These are phyloP conservation scores for Pleurotus platypus DNA, from an alignment of 768 basidiomycete species.

Conservation along the genomic window DNA sequence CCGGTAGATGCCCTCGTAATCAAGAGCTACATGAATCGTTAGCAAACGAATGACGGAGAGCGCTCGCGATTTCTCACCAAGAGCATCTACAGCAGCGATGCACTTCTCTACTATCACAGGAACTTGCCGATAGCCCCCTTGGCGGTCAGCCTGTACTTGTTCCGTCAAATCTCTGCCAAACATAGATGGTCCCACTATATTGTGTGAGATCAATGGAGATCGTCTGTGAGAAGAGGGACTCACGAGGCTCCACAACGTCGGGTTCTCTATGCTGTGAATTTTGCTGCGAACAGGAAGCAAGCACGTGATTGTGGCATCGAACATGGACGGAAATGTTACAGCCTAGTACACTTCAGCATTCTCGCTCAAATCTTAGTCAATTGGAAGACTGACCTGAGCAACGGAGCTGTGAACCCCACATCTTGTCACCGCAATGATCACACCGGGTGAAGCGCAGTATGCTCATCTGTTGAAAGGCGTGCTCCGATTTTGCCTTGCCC, in stretches of 20 bases:
- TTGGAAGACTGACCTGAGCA: conserved; percentile 59
- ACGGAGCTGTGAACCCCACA: conserved; percentile 96
- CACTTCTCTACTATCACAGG: conserved; percentile 95
- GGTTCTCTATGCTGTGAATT: conserved; percentile 28
- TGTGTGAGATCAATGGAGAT: conserved; percentile 12
- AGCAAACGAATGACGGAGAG: background rate
- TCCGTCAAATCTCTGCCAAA: conserved; percentile 88
- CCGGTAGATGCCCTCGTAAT: conserved; percentile 97
- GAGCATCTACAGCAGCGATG: conserved; percentile 86
- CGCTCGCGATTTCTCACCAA: conserved; percentile 49
- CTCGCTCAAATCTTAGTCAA: background rate
- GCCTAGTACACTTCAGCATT: conserved; percentile 34
- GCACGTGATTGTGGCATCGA: conserved; percentile 73
- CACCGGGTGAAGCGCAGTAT: conserved; percentile 88
- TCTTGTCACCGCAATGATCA: conserved; percentile 95
- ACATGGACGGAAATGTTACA: conserved; percentile 87
- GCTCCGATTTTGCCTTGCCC: conserved; percentile 50
- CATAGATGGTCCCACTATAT: conserved; percentile 70
- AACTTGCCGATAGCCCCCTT: conserved; percentile 56
- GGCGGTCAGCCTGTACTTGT: conserved; percentile 71
- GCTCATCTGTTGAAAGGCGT: conserved; percentile 87
- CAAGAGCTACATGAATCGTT: conserved; percentile 55
- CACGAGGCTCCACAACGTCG: conserved; percentile 31
- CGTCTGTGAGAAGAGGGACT: conserved; percentile 15
- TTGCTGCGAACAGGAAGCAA: conserved; percentile 62